Conservation (phyloP, 768 basidiomycete species). For the Boletus reticulatus region DNA sequence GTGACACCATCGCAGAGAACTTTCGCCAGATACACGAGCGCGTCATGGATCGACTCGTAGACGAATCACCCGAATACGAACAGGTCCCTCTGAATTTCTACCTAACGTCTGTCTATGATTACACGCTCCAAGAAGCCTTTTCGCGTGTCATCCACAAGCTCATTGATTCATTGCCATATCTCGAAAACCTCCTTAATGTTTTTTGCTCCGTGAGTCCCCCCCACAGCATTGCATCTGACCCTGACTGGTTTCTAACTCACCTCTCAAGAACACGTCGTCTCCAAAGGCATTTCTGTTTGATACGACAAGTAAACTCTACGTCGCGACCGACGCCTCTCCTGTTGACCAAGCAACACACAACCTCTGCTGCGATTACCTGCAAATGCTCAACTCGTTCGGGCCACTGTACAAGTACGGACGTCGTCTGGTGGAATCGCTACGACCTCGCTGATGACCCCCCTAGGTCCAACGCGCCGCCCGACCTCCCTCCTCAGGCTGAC, state of each 20-base stretch:
- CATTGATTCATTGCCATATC: conserved; percentile 77
- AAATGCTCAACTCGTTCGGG: conserved; percentile 83
- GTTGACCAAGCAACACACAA: conserved; percentile 87
- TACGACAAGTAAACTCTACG: conserved; percentile 75
- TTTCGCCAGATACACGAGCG: conserved; percentile 89
- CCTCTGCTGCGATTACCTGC: conserved; percentile 88
- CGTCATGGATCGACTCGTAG: conserved; percentile 76
- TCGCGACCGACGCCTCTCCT: conserved; percentile 93
- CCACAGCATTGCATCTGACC: not conserved
- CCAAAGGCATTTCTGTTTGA: conserved; percentile 96
- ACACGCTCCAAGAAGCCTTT: conserved; percentile 89
- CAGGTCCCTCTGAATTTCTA: conserved; percentile 82
- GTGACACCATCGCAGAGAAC: conserved; percentile 58
- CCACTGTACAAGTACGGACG: conserved; percentile 73
- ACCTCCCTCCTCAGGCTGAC: not conserved
- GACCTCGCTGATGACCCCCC: not conserved
- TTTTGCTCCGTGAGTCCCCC: conserved; percentile 64
- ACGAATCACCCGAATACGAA: conserved; percentile 73
- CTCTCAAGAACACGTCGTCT: conserved; percentile 77
- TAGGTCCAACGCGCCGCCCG: conserved; percentile 22
- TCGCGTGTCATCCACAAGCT: conserved; percentile 86
- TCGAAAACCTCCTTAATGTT: conserved; percentile 85
- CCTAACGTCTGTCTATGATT: conserved; percentile 91
- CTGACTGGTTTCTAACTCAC: not conserved
- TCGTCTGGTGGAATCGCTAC: not conserved